Evolutionary conservation across 2,329 filamentous ascomycete species (phyloP).

Genomic region (Monosporascus sp.): DNA sequence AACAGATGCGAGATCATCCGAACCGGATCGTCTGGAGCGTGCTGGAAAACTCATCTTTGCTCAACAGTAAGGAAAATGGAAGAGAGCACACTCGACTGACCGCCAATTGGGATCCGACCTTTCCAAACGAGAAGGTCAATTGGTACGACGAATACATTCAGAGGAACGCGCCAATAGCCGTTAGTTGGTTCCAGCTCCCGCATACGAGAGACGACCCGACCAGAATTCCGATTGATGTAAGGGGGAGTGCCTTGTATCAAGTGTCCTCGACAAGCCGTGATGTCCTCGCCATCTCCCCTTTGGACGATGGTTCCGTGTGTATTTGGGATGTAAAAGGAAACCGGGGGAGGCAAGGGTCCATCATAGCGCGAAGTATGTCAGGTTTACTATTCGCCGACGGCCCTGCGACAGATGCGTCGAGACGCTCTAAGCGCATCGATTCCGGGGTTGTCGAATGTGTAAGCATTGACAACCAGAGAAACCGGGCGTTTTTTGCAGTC

Average conservation of each 20-base stretch:
- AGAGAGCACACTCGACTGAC: constrained; percentile 51
- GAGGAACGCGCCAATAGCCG: constrained; percentile 65
- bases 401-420: constrained; percentile 37
- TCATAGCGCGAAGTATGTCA: constrained; percentile 60
- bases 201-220: constrained; percentile 34
- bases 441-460: constrained; percentile 75
- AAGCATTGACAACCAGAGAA: constrained; percentile 63
- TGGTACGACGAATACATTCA: constrained; percentile 92
- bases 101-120: constrained; percentile 79
- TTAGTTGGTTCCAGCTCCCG: constrained; percentile 72
- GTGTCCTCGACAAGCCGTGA: constrained; percentile 46
- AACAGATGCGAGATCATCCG: constrained; percentile 32
- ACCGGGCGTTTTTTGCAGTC: constrained; percentile 74
- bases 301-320: constrained; percentile 84
- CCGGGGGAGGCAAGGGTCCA: constrained; percentile 49
- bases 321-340: constrained; percentile 72
- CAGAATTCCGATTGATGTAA: constrained; percentile 56
- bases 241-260: constrained; percentile 66
- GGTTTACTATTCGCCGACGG: constrained; percentile 61
- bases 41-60: constrained; percentile 12
- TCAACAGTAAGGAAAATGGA: constrained; percentile 21
- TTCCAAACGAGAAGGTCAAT: constrained; percentile 63
- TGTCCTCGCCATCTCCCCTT: constrained; percentile 63
- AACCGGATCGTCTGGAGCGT: constrained; percentile 20
- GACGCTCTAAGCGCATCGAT: constrained; percentile 60